A percentile compares a stretch with the other conserved stretches of the same genome.
Evolutionary conservation across 805 yeast species (phyloP).

Genomic region (Candida ipomoeae): DNA sequence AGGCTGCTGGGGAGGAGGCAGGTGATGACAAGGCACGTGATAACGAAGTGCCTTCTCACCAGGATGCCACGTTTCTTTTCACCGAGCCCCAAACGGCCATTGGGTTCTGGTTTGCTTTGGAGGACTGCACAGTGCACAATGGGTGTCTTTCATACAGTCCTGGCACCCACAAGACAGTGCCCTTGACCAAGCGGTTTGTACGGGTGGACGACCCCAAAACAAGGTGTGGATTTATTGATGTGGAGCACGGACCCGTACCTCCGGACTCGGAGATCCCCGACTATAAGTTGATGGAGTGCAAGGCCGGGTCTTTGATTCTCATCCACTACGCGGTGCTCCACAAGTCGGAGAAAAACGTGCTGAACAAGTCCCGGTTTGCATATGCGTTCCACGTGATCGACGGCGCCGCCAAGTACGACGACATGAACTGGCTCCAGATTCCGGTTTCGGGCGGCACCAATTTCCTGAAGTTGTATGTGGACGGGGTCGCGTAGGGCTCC

Average conservation of each 20-base stretch:
- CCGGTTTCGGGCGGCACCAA: slow-evolving; percentile 65
- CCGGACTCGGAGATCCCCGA: slow-evolving; percentile 29
- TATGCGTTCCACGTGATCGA: slow-evolving; percentile 80
- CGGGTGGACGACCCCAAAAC: slow-evolving; percentile 43
- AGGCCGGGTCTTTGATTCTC: slow-evolving; percentile 67
- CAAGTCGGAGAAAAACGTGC: slow-evolving; percentile 58
- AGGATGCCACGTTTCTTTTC: slow-evolving; percentile 68
- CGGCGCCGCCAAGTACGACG: slow-evolving; percentile 58
- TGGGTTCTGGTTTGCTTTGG: slow-evolving; percentile 81
- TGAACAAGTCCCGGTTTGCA: slow-evolving; percentile 60
- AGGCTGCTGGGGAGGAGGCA: slow-evolving; percentile 3
- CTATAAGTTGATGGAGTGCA: slow-evolving; percentile 54
- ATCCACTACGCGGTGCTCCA: slow-evolving; percentile 72
- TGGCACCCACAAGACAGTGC: slow-evolving; percentile 60
- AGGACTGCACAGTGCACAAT: slow-evolving; percentile 61
- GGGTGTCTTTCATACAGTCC: slow-evolving; percentile 70
- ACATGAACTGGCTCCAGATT: slow-evolving; percentile 71
- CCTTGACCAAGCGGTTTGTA: slow-evolving; percentile 60
- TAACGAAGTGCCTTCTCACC: slow-evolving; percentile 69
- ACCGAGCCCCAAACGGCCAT: slow-evolving; percentile 68
- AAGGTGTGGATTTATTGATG: slow-evolving; percentile 55
- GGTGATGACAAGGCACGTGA: slow-evolving; percentile 24
- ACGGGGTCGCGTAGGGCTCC: too few relatives aligned
- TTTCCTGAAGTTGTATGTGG: slow-evolving; percentile 46
- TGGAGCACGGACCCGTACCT: slow-evolving; percentile 20